Base-by-base conservation (phyloP, 2,329 filamentous ascomycete species). In the Fusarium coffeatum region DNA sequence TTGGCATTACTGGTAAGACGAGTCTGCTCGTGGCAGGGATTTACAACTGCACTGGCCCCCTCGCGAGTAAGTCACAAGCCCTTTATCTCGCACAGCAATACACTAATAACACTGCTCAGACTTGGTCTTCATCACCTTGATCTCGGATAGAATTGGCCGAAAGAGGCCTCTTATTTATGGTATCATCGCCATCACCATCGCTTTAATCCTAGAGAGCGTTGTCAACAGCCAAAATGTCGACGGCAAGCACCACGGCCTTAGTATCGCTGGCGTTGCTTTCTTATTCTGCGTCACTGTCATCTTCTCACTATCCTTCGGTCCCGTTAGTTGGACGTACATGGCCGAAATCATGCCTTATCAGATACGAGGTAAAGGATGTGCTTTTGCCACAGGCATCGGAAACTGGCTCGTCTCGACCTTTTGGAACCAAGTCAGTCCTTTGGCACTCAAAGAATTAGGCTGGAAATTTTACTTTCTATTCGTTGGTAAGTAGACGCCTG, bases 151-250 rank as follows among this genome's bases (percentile, higher is more conserved):
- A 10, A 85, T 89, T 10, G 89, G 89, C 11, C 87, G 90, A 45
- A 84, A 90, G 12, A 84, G 84, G 68, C 83, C 92, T 57, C 90
- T 93, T 85, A 79, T 92, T 25, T 85, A 90, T 68, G 90, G 90
- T 45, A 87, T 86, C 45, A 76, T 85, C 4, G 87, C 80, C 13
- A 89, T 90, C 46, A 85, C 84, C 12, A 78, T 89, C 46, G 87
- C 86, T 0, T 78, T 90, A 1, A 82, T 89, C 68, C 86, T 86
- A 69, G 87, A 89, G 75, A 86, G 83, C 2, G 82, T 80, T 5
- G 79, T 89, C 58, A 88, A 86, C 69, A 84, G 83, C 15, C 83
- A 84, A 64, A 86, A 87, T 67, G 71, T 76, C 2, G 78, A 81
- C 27, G 73, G 71, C 2, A 42, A 55, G 12, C 73, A 67, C 43